A percentile compares a stretch with the other conserved stretches of the same genome.
phyloP scores from a whole-genome alignment of 495 filamentous ascomycete genomes.

The Astrothelium subdiscretum region DNA sequence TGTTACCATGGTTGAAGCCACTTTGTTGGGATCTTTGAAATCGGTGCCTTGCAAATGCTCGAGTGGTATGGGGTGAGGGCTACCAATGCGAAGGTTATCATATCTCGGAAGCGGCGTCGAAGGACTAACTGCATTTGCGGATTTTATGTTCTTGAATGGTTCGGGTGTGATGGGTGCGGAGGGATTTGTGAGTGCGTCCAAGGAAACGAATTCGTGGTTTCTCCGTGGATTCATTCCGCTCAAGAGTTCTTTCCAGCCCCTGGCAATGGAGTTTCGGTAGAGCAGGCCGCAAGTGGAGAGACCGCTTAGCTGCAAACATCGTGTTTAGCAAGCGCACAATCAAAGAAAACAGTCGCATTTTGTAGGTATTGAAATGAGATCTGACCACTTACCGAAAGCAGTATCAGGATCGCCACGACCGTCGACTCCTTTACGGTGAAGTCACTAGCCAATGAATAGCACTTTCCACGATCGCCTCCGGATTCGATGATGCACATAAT shows the following conservation, averaged over 20 bases:
- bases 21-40: neutral
- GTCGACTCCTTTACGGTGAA: slow-evolving; percentile 63
- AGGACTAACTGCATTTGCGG: neutral
- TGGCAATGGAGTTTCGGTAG: slow-evolving; percentile 67
- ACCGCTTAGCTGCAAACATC: slow-evolving; percentile 51
- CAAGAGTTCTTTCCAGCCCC: slow-evolving; percentile 67
- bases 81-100: neutral
- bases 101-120: neutral
- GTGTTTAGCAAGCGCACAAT: slow-evolving; percentile 11
- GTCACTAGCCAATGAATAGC: slow-evolving; percentile 43
- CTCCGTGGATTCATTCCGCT: slow-evolving; percentile 30
- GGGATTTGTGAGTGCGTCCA: slow-evolving; percentile 45
- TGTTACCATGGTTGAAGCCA: neutral
- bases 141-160: neutral
- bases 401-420: slow-evolving; percentile 65
- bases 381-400: slow-evolving; percentile 54
- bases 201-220: slow-evolving; percentile 73
- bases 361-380: neutral
- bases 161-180: neutral
- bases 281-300: slow-evolving; percentile 76
- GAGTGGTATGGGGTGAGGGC: neutral
- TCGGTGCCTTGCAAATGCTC: neutral
- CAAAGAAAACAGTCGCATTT: neutral
- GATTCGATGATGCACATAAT: slow-evolving; percentile 53
- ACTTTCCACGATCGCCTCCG: slow-evolving; percentile 51